phyloP scores from a whole-genome alignment of 2,329 filamentous ascomycete species.

The Pseudogymnoascus sp. region DNA sequence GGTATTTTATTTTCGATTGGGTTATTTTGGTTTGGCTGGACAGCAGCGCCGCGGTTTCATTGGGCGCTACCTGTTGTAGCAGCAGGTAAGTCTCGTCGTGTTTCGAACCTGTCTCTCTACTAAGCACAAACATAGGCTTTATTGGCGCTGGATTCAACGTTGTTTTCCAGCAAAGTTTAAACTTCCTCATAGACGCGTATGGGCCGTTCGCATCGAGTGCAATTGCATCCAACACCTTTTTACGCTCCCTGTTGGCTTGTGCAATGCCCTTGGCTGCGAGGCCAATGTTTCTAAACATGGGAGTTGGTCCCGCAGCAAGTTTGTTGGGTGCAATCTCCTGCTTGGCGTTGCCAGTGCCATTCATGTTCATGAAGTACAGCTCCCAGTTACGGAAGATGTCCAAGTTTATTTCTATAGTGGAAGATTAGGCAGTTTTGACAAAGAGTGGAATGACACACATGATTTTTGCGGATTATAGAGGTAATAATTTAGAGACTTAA shows the following conservation, averaged over 20 bases:
- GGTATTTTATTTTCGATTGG: slow-evolving; percentile 24
- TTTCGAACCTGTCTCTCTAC: slow-evolving; percentile 29
- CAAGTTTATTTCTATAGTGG: no score
- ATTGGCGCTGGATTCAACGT: slow-evolving; percentile 27
- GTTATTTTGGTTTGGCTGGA: slow-evolving; percentile 28
- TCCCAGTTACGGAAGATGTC: no score
- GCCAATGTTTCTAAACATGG: slow-evolving; percentile 10
- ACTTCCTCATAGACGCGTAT: slow-evolving; percentile 36
- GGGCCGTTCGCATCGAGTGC: slow-evolving; percentile 41
- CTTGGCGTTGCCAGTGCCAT: no score
- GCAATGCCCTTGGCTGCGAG: slow-evolving; percentile 37
- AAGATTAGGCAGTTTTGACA: no score
- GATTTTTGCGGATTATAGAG: no score
- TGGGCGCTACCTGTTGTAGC: slow-evolving; percentile 20
- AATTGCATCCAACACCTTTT: slow-evolving; percentile 37
- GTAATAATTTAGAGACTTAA: no score
- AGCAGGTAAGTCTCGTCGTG: slow-evolving; percentile 22
- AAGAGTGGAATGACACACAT: no score
- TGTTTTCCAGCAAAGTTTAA: slow-evolving; percentile 28
- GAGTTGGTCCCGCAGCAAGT: no score
- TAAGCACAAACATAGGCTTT: slow-evolving; percentile 24
- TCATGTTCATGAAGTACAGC: no score
- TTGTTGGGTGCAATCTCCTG: no score
- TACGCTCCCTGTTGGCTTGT: slow-evolving; percentile 38
- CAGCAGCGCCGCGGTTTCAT: slow-evolving; percentile 20